A percentile compares a stretch with the other conserved stretches of the same genome.
Evolutionary conservation across 1,284 basidiomycete genomes (phyloP).

Genomic region (Microbotryum silenes-acaulis): DNA sequence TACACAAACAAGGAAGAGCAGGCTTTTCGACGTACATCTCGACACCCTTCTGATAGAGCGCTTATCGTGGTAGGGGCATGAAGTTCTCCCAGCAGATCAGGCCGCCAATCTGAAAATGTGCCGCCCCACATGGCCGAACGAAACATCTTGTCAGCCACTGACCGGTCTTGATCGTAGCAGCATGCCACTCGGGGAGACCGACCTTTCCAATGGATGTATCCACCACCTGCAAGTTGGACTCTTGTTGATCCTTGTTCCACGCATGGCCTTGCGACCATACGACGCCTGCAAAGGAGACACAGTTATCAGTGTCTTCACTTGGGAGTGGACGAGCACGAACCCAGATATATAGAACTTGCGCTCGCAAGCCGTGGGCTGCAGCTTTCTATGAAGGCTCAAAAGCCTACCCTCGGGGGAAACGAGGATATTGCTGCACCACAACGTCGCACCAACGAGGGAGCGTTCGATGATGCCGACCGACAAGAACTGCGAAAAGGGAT

Average conservation of each 20-base stretch:
- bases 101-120: slow-evolving; percentile 38
- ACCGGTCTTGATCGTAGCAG: too few species aligned
- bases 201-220: slow-evolving; percentile 44
- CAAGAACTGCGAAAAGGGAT: slow-evolving; percentile 37
- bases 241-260: slow-evolving; percentile 33
- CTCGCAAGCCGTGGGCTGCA: slow-evolving; percentile 51
- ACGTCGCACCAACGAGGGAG: slow-evolving; percentile 50
- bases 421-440: slow-evolving; percentile 63
- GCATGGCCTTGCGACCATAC: slow-evolving; percentile 55
- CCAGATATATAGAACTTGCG: too few species aligned
- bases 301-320: too few species aligned
- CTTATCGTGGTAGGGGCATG: slow-evolving; percentile 53
- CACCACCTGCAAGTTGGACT: slow-evolving; percentile 39
- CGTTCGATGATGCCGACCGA: slow-evolving; percentile 65
- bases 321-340: too few species aligned
- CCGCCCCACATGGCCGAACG: too few species aligned
- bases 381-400: slow-evolving; percentile 60
- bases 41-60: slow-evolving; percentile 9
- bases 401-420: slow-evolving; percentile 54
- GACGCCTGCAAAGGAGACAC: slow-evolving; percentile 49
- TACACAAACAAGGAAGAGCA: background rate
- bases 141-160: too few species aligned
- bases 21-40: background rate
- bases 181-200: slow-evolving; percentile 34
- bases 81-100: slow-evolving; percentile 71